Evolutionary conservation across 352 stramenopile genomes (phyloP).

Genomic region (Phytophthora pluvialis): DNA sequence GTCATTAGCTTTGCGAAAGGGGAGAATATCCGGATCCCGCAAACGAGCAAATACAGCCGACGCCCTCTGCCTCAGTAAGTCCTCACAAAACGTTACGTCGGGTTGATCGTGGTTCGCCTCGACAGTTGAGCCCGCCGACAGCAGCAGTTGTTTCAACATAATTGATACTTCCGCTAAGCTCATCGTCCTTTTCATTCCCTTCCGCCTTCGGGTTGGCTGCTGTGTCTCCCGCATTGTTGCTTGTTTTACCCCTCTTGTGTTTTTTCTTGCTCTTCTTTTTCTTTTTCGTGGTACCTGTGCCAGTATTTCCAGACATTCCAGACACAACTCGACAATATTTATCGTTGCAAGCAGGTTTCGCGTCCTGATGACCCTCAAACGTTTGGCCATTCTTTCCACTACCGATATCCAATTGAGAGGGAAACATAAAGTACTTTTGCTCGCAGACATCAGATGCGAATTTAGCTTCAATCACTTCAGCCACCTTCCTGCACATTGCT

Average conservation of each 20-base stretch:
- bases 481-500: constrained; percentile 8
- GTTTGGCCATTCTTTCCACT: constrained; percentile 17
- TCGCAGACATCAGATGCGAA: constrained; percentile 21
- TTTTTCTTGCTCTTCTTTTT: not conserved
- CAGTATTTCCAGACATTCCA: no score
- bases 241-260: not conserved
- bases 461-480: constrained; percentile 23
- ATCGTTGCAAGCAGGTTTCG: no score
- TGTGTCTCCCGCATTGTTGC: not conserved
- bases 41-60: constrained; percentile 20
- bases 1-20: constrained; percentile 10
- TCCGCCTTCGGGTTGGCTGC: not conserved
- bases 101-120: no score
- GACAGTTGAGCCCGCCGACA: not conserved
- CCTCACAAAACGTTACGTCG: no score
- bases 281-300: not conserved
- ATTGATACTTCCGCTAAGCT: constrained; percentile 1
- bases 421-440: constrained; percentile 24
- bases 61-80: no score
- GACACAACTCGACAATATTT: no score
- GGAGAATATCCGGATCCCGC: constrained; percentile 11
- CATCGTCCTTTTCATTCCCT: no score
- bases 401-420: constrained; percentile 20
- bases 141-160: constrained; percentile 16
- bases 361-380: constrained; percentile 7